These are phyloP conservation scores for Botrytis tulipae DNA, from an alignment of 2,329 filamentous ascomycete species.

Conservation along the genomic window DNA sequence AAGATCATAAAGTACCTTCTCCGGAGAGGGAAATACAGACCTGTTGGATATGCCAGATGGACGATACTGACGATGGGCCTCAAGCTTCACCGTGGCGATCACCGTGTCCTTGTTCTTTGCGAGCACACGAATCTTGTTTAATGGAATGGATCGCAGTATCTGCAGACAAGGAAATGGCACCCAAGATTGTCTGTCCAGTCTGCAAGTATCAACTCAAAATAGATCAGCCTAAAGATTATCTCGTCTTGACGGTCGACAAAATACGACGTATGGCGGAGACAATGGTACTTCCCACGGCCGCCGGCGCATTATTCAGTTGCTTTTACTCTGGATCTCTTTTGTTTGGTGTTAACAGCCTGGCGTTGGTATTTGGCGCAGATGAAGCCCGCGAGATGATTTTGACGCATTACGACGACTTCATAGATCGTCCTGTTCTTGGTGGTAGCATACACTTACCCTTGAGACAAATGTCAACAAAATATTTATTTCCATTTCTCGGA, in stretches of 20 bases:
- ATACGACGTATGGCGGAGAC: conserved; percentile 28
- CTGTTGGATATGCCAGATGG: conserved; percentile 64
- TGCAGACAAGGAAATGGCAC: conserved; percentile 65
- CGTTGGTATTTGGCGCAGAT: conserved; percentile 62
- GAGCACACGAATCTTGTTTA: conserved; percentile 86
- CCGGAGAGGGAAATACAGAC: conserved; percentile 38
- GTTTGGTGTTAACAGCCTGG: conserved; percentile 62
- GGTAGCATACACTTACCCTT: conserved; percentile 4
- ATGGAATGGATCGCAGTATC: conserved; percentile 80
- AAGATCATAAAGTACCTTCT: neutral
- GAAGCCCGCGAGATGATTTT: conserved; percentile 46
- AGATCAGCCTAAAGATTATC: conserved; percentile 68
- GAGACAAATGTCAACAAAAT: neutral
- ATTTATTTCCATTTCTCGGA: conserved; percentile 33
- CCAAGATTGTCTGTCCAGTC: conserved; percentile 77
- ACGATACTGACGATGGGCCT: conserved; percentile 49
- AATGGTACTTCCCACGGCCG: conserved; percentile 34
- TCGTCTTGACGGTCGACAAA: conserved; percentile 50
- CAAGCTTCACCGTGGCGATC: conserved; percentile 67
- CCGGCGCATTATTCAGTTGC: conserved; percentile 41
- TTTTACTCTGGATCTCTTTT: conserved; percentile 52
- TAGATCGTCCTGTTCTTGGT: conserved; percentile 4
- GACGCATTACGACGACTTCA: conserved; percentile 6
- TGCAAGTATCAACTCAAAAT: conserved; percentile 82
- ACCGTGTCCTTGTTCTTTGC: conserved; percentile 86